Evolutionary conservation across 2,329 filamentous ascomycete genomes (phyloP), one percentile per base, ranked within the genome.

Genomic region (Cordyceps pruinosa): DNA sequence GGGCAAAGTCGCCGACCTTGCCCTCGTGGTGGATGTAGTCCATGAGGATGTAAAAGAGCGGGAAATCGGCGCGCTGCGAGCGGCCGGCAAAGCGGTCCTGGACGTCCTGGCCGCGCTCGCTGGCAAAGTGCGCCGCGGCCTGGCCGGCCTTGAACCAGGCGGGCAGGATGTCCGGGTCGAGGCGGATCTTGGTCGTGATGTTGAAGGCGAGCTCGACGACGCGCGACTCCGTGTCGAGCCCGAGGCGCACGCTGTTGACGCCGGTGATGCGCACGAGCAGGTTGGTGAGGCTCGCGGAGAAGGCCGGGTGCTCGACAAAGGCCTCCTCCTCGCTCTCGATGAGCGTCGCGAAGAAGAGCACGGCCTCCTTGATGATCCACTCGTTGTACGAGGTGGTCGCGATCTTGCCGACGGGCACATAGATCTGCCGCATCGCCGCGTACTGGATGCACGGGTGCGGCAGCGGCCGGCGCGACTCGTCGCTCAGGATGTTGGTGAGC

Each of bases 21-120:
- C 94, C 94, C 68, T 97, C 93, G 63, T 96, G 88, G 67, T 99
- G 93, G 54, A 99, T 95, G 69, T 96, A 96, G 69, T 99, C 92
- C 68, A 99, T 89, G 62, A 99, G 77, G 41, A 97, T 82, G 69
- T 97, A 97, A 73, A 97, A 97, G 1, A 99, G 75, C 0, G 94
- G 94, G 63, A 99, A 99, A 67, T 97, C 93, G 63, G 91, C 89
- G 69, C 91, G 88, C 67, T 95, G 88, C 6, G 89, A 94, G 50
- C 87, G 84, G 3, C 91, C 92, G 1, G 89, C 88, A 69, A 96
- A 96, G 61, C 84, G 85, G 53, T 87, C 89, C 67, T 91, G 92
- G 63, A 82, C 83, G 50, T 85, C 81, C 19, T 71, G 72, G 44
- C 72, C 70, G 56, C 65, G 73, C 25, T 71, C 78, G 64, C 61